Evolutionary conservation across 192 early-diverging fungal species (phyloP).

Genomic region (Podila verticillata): DNA sequence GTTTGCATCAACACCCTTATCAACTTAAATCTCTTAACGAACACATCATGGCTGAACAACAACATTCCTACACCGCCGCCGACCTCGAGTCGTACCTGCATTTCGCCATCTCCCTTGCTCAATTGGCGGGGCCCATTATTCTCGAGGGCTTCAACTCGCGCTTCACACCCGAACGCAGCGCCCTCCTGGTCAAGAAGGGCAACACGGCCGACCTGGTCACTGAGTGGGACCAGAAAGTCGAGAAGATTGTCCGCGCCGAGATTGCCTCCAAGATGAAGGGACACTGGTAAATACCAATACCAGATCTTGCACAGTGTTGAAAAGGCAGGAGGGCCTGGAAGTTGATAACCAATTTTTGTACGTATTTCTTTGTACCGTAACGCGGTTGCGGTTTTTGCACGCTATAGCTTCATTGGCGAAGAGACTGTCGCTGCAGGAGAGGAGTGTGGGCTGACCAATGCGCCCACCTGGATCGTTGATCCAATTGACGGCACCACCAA

Average conservation of each 20-base stretch:
- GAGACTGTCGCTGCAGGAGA: slow-evolving; percentile 76
- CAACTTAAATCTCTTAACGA: background rate
- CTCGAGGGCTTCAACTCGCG: slow-evolving; percentile 62
- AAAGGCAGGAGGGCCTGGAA: no score
- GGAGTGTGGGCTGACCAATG: slow-evolving; percentile 65
- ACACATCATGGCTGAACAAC: slow-evolving; percentile 13
- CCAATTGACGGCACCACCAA: slow-evolving; percentile 87
- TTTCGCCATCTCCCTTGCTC: slow-evolving; percentile 62
- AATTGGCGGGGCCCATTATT: slow-evolving; percentile 69
- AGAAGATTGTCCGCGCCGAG: slow-evolving; percentile 60
- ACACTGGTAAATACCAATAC: slow-evolving; percentile 22
- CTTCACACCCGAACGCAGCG: slow-evolving; percentile 46
- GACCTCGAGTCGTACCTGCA: slow-evolving; percentile 51
- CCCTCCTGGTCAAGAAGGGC: slow-evolving; percentile 63
- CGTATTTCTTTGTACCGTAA: no score
- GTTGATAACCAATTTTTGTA: no score
- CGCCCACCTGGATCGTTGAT: slow-evolving; percentile 92
- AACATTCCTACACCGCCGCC: slow-evolving; percentile 27
- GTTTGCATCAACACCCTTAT: background rate
- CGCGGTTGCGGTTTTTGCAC: no score
- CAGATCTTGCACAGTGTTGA: no score
- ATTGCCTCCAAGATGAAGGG: slow-evolving; percentile 68
- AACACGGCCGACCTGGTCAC: slow-evolving; percentile 88
- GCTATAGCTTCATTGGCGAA: slow-evolving; percentile 90
- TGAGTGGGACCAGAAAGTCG: slow-evolving; percentile 84